phyloP scores from a whole-genome alignment of 495 filamentous ascomycete genomes.

The Pseudotulostoma volvatum region DNA sequence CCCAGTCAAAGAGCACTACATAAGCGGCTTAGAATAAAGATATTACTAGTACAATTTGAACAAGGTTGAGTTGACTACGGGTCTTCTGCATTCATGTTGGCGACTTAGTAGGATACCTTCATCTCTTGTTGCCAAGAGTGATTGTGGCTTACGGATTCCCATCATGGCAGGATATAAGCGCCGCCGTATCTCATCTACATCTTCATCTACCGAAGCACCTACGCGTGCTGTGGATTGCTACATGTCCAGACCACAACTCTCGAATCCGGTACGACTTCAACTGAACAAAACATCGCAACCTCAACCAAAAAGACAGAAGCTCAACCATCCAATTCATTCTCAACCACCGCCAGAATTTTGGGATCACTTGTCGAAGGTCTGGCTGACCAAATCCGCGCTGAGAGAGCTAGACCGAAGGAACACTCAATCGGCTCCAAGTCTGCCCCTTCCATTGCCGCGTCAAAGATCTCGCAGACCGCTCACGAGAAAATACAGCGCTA shows the following conservation, averaged over 20 bases:
- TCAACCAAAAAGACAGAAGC: conserved; percentile 9
- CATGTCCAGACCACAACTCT: not conserved
- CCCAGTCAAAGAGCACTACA: too few species aligned
- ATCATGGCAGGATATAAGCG: too few species aligned
- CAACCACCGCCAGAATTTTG: conserved; percentile 12
- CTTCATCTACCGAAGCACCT: too few species aligned
- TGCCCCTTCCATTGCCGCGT: conserved; percentile 3
- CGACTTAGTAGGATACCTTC: too few species aligned
- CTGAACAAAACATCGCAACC: conserved; percentile 1
- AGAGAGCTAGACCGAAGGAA: conserved; percentile 15
- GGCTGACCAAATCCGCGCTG: conserved; percentile 14
- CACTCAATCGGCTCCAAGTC: conserved; percentile 3
- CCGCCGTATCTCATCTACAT: too few species aligned
- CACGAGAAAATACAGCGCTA: conserved; percentile 9
- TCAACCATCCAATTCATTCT: conserved; percentile 5
- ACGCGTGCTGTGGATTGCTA: not conserved
- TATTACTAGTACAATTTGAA: too few species aligned
- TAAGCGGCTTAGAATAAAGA: too few species aligned
- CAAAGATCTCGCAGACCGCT: conserved; percentile 6
- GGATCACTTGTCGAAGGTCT: conserved; percentile 15
- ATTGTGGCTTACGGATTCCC: too few species aligned
- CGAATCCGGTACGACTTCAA: not conserved
- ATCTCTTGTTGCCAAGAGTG: too few species aligned
- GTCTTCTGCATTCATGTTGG: too few species aligned
- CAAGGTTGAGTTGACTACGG: too few species aligned